Evolutionary conservation across 192 early-diverging fungal species (phyloP).

Genomic region (Dispira simplex): DNA sequence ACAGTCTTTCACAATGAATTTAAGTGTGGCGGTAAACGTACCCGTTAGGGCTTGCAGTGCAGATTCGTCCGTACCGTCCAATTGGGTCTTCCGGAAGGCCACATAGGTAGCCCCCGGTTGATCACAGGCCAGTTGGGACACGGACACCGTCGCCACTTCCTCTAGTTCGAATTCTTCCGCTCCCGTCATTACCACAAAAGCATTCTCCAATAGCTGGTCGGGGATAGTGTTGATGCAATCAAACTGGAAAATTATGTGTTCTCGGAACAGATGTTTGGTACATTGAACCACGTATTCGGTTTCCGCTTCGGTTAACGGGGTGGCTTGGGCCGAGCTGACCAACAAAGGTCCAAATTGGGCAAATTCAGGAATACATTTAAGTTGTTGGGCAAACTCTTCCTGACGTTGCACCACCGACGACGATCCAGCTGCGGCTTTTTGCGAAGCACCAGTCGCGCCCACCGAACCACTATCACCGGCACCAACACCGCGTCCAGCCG

Average conservation of each 20-base stretch:
- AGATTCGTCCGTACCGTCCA: conserved; percentile 15
- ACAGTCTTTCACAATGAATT: conserved; percentile 88
- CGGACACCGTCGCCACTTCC: conserved; percentile 57
- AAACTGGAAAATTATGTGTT: conserved; percentile 93
- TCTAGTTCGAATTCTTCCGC: conserved; percentile 47
- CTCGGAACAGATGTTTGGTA: conserved; percentile 84
- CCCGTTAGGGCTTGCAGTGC: conserved; percentile 20
- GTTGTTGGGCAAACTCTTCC: conserved; percentile 52
- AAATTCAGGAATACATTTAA: conserved; percentile 72
- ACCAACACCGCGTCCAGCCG: neutral
- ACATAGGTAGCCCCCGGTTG: conserved; percentile 69
- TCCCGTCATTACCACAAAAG: conserved; percentile 61
- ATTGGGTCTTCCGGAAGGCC: conserved; percentile 54
- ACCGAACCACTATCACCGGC: neutral
- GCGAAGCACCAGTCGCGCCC: conserved; percentile 6
- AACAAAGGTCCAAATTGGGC: conserved; percentile 70
- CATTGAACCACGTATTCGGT: conserved; percentile 90
- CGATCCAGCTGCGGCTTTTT: conserved; percentile 14
- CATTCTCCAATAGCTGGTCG: conserved; percentile 85
- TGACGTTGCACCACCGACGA: conserved; percentile 42
- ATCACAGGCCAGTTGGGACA: conserved; percentile 57
- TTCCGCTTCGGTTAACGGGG: conserved; percentile 81
- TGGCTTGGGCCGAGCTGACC: conserved; percentile 62
- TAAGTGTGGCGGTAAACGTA: conserved; percentile 73
- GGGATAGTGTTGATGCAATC: conserved; percentile 88